Base-by-base conservation (phyloP, 2,329 filamentous ascomycete species). In the Aspergillus transmontanensis region DNA sequence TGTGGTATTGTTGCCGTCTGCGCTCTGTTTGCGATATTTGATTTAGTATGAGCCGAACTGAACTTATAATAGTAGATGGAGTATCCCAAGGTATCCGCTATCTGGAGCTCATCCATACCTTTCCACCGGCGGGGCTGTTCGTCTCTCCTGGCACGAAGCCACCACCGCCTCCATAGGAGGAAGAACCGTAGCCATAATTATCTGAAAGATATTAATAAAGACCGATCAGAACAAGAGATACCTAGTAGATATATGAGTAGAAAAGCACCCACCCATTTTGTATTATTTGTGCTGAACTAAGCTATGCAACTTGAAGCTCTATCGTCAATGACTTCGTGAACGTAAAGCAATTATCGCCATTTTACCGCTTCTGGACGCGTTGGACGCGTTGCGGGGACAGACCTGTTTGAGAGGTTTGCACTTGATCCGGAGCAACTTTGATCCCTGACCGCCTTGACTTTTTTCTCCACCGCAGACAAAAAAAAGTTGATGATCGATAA, bases 1-100 rank as follows among this genome's bases (percentile, higher is more conserved):
- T 23, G 93, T 94, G 58, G 70, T 71, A 72, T 97, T 93, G 79
- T 96, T 92, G 70, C 86, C 85, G 76, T 90, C 90, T 19, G 48
- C 28, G 64, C 70, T 68, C 68, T 68, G 57, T 11, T n/a, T 45
- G 28, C 16, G n/a, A 51, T 11, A 32, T 34, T 19, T 21, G 28
- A 11, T 1, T 51, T 21, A n/a, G 28, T 6, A 21, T 51, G n/a
- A 11, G 28, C 19, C 16, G 19, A 10, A 1, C 16, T 21, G 7
- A 11, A 9, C 10, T 51, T 12, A 30, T 6, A 30, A 28, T n/a
- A 12, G 19, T 3, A 32, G 6, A 51, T 21, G 1, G 2, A 2
- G 4, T 19, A 19, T 19, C 48, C 6, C 28, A 23, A 32, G 16
- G 0, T 21, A 34, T n/a, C 28, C 6, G 19, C 1, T 12, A 21